Evolutionary conservation across 1,139 yeast genomes (phyloP).

Genomic region (Suhomyces panamericanus): DNA sequence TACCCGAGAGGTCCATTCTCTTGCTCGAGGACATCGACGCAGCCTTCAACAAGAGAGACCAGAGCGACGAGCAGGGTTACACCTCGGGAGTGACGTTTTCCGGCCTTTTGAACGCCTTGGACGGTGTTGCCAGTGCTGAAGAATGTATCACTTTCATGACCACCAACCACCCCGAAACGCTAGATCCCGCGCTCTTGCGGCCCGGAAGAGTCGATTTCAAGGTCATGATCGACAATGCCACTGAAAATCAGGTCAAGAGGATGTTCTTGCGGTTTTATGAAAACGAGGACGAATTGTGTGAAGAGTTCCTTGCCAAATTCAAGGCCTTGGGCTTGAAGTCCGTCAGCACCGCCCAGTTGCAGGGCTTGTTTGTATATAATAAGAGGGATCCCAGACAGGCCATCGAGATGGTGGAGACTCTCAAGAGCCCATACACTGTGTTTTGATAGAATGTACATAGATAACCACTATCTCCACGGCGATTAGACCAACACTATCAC

Average conservation of each 20-base stretch:
- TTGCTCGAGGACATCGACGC: slow-evolving; percentile 93
- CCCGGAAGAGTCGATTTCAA: slow-evolving; percentile 95
- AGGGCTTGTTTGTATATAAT: slow-evolving; percentile 92
- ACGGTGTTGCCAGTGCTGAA: slow-evolving; percentile 98
- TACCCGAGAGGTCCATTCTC: slow-evolving; percentile 85
- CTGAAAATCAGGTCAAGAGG: slow-evolving; percentile 69
- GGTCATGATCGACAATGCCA: slow-evolving; percentile 80
- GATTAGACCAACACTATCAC: too few species aligned
- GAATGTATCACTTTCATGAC: slow-evolving; percentile 97
- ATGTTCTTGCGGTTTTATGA: slow-evolving; percentile 92
- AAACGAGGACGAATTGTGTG: slow-evolving; percentile 58
- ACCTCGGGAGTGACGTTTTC: slow-evolving; percentile 90
- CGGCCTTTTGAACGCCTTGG: slow-evolving; percentile 89
- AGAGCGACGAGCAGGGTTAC: slow-evolving; percentile 73
- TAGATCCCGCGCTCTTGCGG: slow-evolving; percentile 82
- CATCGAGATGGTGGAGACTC: slow-evolving; percentile 57
- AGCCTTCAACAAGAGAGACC: slow-evolving; percentile 83
- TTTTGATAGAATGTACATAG: slow-evolving; percentile 20
- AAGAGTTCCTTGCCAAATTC: slow-evolving; percentile 57
- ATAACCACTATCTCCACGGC: too few species aligned
- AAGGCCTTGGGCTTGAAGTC: slow-evolving; percentile 49
- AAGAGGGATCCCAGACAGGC: slow-evolving; percentile 83
- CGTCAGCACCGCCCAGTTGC: slow-evolving; percentile 91
- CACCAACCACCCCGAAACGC: slow-evolving; percentile 90
- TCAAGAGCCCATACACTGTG: slow-evolving; percentile 35